Conservation (phyloP, 148 eudicot species). For the Cornus kousa region DNA sequence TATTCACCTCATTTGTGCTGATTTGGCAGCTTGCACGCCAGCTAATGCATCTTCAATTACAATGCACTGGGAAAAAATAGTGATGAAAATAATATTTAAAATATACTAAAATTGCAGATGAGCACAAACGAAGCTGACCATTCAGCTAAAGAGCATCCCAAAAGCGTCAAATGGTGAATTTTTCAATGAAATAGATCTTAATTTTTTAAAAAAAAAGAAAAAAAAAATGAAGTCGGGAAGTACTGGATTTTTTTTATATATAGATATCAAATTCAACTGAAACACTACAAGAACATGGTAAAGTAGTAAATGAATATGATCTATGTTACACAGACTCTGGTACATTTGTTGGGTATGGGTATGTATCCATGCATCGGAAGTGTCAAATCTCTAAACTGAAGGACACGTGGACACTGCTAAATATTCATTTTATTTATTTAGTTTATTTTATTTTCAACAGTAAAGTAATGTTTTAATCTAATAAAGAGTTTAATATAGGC, state of each 20-base stretch:
- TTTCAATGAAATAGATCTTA: not conserved
- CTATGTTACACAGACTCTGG: no score
- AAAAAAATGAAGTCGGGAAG: not conserved
- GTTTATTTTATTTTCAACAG: no score
- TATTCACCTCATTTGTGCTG: conserved; percentile 86
- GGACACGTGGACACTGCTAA: no score
- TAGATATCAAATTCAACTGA: not conserved
- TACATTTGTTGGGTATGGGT: no score
- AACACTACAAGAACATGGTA: not conserved
- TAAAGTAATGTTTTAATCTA: no score
- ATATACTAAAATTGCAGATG: conserved; percentile 7
- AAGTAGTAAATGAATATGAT: not conserved
- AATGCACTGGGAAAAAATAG: conserved; percentile 54
- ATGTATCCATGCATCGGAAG: no score
- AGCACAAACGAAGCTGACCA: not conserved
- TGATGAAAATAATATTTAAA: conserved; percentile 1
- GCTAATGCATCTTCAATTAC: conserved; percentile 99
- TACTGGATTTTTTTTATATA: not conserved
- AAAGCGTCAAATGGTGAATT: not conserved
- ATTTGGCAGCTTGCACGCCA: conserved; percentile 94
- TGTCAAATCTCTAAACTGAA: no score
- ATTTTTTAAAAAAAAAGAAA: not conserved
- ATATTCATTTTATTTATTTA: no score
- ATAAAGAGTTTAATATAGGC: no score
- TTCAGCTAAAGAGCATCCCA: not conserved